Evolutionary conservation across 495 filamentous ascomycete genomes (phyloP).

Genomic region (Parachaetomium inaequale): DNA sequence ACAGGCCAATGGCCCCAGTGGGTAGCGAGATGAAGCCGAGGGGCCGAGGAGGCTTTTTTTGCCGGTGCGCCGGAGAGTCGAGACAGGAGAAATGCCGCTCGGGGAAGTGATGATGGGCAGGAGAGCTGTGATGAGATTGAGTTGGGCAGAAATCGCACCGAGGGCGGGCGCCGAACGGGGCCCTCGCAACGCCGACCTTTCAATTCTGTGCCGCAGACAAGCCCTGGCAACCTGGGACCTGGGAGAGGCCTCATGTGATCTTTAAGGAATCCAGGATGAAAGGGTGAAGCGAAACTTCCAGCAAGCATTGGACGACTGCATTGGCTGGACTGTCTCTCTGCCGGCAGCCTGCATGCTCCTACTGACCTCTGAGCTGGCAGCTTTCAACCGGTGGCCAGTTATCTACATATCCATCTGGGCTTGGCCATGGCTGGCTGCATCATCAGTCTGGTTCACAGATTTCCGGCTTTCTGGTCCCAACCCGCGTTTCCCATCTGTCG

Average conservation of each 20-base stretch:
- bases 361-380: not conserved
- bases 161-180: not conserved
- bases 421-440: not conserved
- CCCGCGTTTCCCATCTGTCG: not conserved
- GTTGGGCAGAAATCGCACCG: conserved; percentile 4
- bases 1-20: not conserved
- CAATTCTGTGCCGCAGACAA: conserved; percentile 2
- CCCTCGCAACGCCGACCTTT: not conserved
- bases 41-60: not conserved
- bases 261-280: not conserved
- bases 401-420: not conserved
- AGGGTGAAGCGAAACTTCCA: not conserved
- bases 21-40: not conserved
- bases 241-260: not conserved
- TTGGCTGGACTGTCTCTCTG: not conserved
- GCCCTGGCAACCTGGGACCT: not conserved
- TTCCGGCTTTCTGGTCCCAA: not conserved
- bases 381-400: not conserved
- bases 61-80: not conserved
- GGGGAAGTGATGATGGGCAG: not conserved
- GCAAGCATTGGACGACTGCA: not conserved
- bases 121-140: not conserved
- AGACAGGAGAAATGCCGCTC: not conserved
- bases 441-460: not conserved
- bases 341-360: not conserved